A percentile compares a stretch with the other conserved stretches of the same genome.
These are phyloP conservation scores for Pilatotrama ljubarskyi DNA, from an alignment of 768 basidiomycete species.

Conservation along the genomic window DNA sequence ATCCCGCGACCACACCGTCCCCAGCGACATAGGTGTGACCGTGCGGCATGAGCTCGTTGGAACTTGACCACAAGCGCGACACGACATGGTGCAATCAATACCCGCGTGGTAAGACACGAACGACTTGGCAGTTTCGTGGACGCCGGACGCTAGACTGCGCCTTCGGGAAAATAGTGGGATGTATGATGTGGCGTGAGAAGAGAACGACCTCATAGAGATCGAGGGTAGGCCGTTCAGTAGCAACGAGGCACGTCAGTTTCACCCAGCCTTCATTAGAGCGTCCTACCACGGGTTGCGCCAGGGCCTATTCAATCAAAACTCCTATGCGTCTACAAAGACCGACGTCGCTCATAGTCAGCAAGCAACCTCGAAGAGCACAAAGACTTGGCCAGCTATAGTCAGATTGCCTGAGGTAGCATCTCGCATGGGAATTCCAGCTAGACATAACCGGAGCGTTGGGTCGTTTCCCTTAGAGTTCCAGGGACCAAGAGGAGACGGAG, in stretches of 20 bases:
- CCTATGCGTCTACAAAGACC: not conserved
- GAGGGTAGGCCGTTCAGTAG: constrained; percentile 17
- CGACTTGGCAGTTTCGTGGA: not conserved
- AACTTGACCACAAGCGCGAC: no score
- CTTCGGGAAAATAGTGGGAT: not conserved
- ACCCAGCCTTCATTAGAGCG: not conserved
- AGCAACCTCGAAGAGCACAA: constrained; percentile 1
- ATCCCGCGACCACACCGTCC: no score
- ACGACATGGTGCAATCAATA: no score
- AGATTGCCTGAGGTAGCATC: constrained; percentile 4
- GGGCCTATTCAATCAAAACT: not conserved
- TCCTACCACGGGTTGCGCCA: not conserved
- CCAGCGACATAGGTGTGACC: no score
- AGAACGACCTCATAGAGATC: not conserved
- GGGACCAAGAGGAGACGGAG: not conserved
- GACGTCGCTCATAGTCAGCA: not conserved
- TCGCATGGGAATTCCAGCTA: not conserved
- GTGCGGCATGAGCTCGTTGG: no score
- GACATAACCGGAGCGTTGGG: not conserved
- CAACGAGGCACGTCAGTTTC: constrained; percentile 17
- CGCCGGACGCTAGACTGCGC: not conserved
- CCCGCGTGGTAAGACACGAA: no score
- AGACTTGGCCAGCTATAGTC: constrained; percentile 3
- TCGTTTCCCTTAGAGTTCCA: not conserved
- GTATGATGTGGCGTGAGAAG: constrained; percentile 10